phyloP scores from a whole-genome alignment of 768 basidiomycete genomes.

The Strobilomyces echinocephalus region DNA sequence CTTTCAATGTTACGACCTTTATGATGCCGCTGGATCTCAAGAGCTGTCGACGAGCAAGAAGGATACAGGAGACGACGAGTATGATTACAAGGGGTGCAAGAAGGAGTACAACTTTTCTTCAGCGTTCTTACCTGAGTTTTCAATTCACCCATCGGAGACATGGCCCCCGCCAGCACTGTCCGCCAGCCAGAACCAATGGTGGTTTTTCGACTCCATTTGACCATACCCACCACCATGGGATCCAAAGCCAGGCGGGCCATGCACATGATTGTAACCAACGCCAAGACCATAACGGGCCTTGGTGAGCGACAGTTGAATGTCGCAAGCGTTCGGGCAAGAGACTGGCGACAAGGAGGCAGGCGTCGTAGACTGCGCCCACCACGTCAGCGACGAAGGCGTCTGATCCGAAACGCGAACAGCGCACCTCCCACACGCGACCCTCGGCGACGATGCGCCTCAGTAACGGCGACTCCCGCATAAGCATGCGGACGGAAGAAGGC shows the following conservation, averaged over 20 bases:
- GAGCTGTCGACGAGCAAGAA: background rate
- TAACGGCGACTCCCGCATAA: constrained; percentile 37
- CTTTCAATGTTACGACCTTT: background rate
- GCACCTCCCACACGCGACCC: constrained; percentile 52
- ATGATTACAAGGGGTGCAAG: background rate
- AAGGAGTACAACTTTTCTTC: background rate
- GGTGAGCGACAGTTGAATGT: constrained; percentile 13
- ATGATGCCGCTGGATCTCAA: background rate
- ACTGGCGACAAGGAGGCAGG: constrained; percentile 7
- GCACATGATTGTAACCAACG: constrained; percentile 7
- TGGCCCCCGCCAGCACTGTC: constrained; percentile 10
- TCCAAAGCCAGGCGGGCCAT: constrained; percentile 16
- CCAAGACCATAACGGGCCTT: constrained; percentile 13
- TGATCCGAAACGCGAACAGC: constrained; percentile 13
- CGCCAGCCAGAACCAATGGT: constrained; percentile 25
- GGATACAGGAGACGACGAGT: background rate
- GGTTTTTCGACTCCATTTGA: constrained; percentile 15
- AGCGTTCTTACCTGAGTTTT: background rate
- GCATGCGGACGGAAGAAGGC: constrained; percentile 37
- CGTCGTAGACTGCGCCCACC: constrained; percentile 10
- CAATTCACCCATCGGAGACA: background rate
- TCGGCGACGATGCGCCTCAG: constrained; percentile 47
- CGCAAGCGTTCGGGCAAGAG: constrained; percentile 2
- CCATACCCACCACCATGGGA: constrained; percentile 13
- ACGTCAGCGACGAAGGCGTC: background rate